Evolutionary conservation across 768 basidiomycete genomes (phyloP), one percentile per base, ranked within the genome.

Genomic region (Polyporus arcularius): DNA sequence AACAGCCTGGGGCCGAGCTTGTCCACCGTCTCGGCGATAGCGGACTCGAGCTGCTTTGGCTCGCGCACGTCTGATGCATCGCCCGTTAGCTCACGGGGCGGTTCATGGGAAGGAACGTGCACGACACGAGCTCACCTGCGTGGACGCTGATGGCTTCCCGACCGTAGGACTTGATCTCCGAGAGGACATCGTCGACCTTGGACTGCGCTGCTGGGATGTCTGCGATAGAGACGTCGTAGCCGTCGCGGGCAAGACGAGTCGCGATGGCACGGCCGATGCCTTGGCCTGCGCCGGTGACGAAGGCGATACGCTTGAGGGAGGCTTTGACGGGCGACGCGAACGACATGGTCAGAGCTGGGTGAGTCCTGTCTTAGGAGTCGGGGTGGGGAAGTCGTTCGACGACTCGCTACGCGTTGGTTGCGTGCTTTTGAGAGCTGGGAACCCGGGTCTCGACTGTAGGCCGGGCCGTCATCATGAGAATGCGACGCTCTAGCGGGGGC

Each of bases 261-360:
- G 81, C 79, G 42, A 84, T 79, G 38, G 77, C 79, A 40, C 74
- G 73, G 0, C 83, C 83, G 14, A 84, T 81, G 26, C 83, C 84
- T 51, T 75, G 77, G 2, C 74, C 73, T 11, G 74, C 75, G 28
- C 81, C 82, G 0, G 81, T 82, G 39, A 83, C 70, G 53, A 80
- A 66, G 3, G 78, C 80, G 45, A 78, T 71, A 49, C 68, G 67
- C 18, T 68, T 68, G 41, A 72, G 64, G 16, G 71, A 64, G 35
- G 70, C 67, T 57, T 72, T 72, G 53, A 72, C 48, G 28, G 70
- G 66, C 41, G 69, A 68, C 8, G 65, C 67, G 54, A 54, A 55
- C 4, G 62, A 58, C 62, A 63, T 62, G 16, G 10, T 55, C 1
- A 35, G 35, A 1, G 35, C 35, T 35, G 35, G 6, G 35, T 6